Evolutionary conservation across 495 filamentous ascomycete species (phyloP).

Genomic region (Gamarada debralockiae): DNA sequence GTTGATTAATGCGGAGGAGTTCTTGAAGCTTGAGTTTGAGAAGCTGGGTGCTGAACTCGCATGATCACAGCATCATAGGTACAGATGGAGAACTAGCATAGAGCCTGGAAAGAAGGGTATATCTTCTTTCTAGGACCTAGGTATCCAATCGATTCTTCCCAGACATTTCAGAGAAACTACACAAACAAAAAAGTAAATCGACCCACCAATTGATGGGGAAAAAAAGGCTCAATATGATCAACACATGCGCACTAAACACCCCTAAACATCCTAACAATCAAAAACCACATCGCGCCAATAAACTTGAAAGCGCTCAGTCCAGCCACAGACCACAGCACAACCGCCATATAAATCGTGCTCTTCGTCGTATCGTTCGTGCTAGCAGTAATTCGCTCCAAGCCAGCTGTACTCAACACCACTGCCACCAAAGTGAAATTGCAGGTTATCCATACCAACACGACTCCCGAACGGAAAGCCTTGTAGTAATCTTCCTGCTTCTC

Average conservation of each 20-base stretch:
- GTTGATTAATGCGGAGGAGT: slow-evolving; percentile 84
- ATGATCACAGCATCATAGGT: neutral
- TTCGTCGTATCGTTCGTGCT: slow-evolving; percentile 31
- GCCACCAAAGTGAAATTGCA: slow-evolving; percentile 88
- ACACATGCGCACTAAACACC: slow-evolving; percentile 39
- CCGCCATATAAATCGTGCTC: slow-evolving; percentile 79
- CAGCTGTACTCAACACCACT: slow-evolving; percentile 81
- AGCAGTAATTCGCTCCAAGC: slow-evolving; percentile 61
- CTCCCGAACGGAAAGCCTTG: slow-evolving; percentile 86
- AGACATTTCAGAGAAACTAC: neutral
- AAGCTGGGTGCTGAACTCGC: slow-evolving; percentile 54
- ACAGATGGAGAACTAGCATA: too few species aligned
- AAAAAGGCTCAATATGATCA: slow-evolving; percentile 6
- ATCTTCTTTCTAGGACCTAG: neutral
- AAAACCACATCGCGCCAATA: slow-evolving; percentile 88
- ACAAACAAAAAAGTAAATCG: neutral
- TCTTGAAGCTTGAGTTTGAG: slow-evolving; percentile 75
- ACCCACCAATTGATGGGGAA: neutral
- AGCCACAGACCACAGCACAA: slow-evolving; percentile 92
- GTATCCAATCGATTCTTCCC: neutral
- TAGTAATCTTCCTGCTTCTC: slow-evolving; percentile 98
- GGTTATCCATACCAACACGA: slow-evolving; percentile 95
- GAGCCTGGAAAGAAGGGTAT: slow-evolving; percentile 1
- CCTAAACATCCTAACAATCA: slow-evolving; percentile 86
- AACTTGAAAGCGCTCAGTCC: slow-evolving; percentile 86